phyloP scores from a whole-genome alignment of 2,329 filamentous ascomycete genomes.

The Diaporthe eres region DNA sequence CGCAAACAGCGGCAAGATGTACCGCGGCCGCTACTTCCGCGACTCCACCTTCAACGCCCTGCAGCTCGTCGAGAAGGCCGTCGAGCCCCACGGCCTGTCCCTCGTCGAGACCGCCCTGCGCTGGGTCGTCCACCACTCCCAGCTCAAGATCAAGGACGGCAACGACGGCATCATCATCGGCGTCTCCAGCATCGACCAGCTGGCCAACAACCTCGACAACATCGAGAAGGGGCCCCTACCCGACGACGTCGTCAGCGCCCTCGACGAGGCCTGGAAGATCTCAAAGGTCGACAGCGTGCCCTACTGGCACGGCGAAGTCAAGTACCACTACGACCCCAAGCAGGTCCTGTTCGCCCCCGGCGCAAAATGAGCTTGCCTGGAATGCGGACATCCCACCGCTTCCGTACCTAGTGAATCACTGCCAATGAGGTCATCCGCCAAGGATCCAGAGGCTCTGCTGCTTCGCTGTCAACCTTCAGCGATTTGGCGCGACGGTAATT shows the following conservation, averaged over 20 bases:
- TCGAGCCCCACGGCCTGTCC: slow-evolving; percentile 76
- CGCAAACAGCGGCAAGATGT: slow-evolving; percentile 63
- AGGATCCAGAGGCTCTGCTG: not conserved
- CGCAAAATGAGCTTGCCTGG: slow-evolving; percentile 53
- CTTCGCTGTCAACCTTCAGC: not conserved
- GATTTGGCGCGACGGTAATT: not conserved
- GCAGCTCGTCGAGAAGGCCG: slow-evolving; percentile 75
- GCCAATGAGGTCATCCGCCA: not conserved
- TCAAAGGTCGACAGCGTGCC: slow-evolving; percentile 69
- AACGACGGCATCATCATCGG: slow-evolving; percentile 74
- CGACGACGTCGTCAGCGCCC: slow-evolving; percentile 78
- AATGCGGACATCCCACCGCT: not conserved
- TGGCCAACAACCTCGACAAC: slow-evolving; percentile 69
- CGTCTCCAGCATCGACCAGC: slow-evolving; percentile 69
- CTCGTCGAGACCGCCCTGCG: slow-evolving; percentile 81
- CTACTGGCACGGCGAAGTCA: slow-evolving; percentile 73
- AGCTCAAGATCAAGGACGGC: slow-evolving; percentile 64
- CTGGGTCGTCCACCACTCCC: slow-evolving; percentile 81
- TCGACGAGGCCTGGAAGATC: slow-evolving; percentile 83
- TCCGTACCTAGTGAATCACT: too few species aligned
- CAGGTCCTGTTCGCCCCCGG: slow-evolving; percentile 69
- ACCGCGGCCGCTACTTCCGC: slow-evolving; percentile 80
- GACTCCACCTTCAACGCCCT: slow-evolving; percentile 76
- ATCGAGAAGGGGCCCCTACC: slow-evolving; percentile 81
- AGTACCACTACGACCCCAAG: slow-evolving; percentile 76